These are phyloP conservation scores for Lecanicillium sp. DNA, from an alignment of 2,329 filamentous ascomycete genomes.

Conservation along the genomic window DNA sequence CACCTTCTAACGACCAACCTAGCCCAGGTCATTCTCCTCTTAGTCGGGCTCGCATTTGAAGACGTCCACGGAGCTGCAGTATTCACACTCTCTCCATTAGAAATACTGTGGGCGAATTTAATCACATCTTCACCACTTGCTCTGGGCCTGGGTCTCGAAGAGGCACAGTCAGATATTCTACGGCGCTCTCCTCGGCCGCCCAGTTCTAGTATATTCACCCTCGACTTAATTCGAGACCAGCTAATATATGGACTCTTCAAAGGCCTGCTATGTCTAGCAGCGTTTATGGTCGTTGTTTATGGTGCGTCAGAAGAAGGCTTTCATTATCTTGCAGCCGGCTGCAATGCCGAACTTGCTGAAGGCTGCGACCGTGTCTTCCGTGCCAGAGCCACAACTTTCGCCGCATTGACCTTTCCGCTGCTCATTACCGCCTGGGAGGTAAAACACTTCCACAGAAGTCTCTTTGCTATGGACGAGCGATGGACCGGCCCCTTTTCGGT, in stretches of 20 bases:
- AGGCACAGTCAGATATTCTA: constrained; percentile 60
- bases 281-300: constrained; percentile 55
- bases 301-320: constrained; percentile 33
- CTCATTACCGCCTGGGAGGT: constrained; percentile 67
- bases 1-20: constrained; percentile 63
- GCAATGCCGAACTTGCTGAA: constrained; percentile 43
- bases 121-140: constrained; percentile 64
- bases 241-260: constrained; percentile 57
- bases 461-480: constrained; percentile 57
- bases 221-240: constrained; percentile 58
- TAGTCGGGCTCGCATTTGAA: constrained; percentile 64
- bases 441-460: constrained; percentile 59
- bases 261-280: constrained; percentile 50
- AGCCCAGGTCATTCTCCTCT: constrained; percentile 59
- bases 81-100: constrained; percentile 62
- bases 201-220: constrained; percentile 52
- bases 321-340: constrained; percentile 42
- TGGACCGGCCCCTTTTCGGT: constrained; percentile 41
- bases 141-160: constrained; percentile 63
- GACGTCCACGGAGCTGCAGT: constrained; percentile 50
- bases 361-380: constrained; percentile 55
- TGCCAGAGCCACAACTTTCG: constrained; percentile 61
- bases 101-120: constrained; percentile 71
- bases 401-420: constrained; percentile 58
- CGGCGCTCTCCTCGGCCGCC: constrained; percentile 55